Evolutionary conservation across 108 stramenopile species (phyloP).

Genomic region (Nitzschia sp.): DNA sequence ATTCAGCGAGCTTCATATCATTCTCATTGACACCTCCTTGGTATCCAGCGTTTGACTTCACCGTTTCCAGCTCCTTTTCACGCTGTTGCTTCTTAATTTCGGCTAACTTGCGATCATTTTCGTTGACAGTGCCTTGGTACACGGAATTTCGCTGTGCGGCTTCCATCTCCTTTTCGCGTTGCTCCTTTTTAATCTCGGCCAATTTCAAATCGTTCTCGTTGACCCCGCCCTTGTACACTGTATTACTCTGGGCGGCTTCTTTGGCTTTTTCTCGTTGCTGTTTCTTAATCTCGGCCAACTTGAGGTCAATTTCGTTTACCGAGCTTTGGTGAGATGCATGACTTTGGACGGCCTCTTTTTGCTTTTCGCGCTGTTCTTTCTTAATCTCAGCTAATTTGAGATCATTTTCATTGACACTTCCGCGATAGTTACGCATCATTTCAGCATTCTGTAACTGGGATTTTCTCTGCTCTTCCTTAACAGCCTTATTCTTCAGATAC

Average conservation of each 20-base stretch:
- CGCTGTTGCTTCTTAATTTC: constrained; percentile 14
- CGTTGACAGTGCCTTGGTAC: constrained; percentile 18
- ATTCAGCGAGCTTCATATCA: constrained; percentile 1
- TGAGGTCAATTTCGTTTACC: constrained; percentile 19
- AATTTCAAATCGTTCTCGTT: constrained; percentile 18
- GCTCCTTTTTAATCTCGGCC: constrained; percentile 11
- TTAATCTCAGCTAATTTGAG: constrained; percentile 3
- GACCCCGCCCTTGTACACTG: constrained; percentile 4
- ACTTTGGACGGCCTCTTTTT: constrained; percentile 5
- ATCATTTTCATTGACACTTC: constrained; percentile 12
- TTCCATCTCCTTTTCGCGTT: constrained; percentile 16
- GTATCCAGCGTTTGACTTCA: not conserved
- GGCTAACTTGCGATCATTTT: constrained; percentile 13
- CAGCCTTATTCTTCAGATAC: not conserved
- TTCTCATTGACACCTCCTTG: constrained; percentile 1
- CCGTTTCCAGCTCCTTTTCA: not conserved
- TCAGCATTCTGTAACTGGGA: not conserved
- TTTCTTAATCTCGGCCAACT: constrained; percentile 15
- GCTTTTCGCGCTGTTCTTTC: constrained; percentile 10
- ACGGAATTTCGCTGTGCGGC: not conserved
- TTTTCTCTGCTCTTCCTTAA: not conserved
- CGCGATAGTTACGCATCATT: constrained; percentile 2
- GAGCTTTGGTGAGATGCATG: not conserved
- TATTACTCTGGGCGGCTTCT: not conserved
- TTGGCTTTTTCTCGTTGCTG: constrained; percentile 9